Evolutionary conservation across 495 filamentous ascomycete genomes (phyloP).

Genomic region (Cenococcum geophilum): DNA sequence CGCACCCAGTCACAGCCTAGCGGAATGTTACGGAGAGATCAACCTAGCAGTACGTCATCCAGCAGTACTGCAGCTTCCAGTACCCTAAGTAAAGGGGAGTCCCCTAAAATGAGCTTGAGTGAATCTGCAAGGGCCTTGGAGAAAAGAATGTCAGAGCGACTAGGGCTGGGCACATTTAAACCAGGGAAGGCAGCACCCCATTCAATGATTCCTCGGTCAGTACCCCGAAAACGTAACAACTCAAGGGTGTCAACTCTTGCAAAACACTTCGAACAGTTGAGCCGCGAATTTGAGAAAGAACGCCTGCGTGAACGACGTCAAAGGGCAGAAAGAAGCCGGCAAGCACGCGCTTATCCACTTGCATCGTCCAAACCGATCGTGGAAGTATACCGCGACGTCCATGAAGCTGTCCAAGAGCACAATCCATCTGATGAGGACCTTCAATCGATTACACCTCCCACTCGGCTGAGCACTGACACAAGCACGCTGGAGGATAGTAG

Average conservation of each 20-base stretch:
- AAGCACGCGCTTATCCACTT: constrained; percentile 77
- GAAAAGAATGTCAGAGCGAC: constrained; percentile 32
- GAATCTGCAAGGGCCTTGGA: constrained; percentile 27
- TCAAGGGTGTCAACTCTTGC: constrained; percentile 80
- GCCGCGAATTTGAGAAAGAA: constrained; percentile 94
- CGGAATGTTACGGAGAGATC: constrained; percentile 30
- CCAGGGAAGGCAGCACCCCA: constrained; percentile 42
- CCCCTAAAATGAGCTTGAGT: constrained; percentile 18
- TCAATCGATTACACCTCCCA: constrained; percentile 28
- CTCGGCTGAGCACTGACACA: constrained; percentile 32
- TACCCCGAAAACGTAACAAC: constrained; percentile 56
- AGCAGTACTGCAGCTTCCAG: not conserved
- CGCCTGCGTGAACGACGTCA: constrained; percentile 76
- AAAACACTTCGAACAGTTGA: constrained; percentile 93
- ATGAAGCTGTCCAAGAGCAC: constrained; percentile 83
- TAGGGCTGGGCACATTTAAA: constrained; percentile 52
- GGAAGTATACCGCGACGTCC: constrained; percentile 87
- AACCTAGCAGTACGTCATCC: constrained; percentile 1
- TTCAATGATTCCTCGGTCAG: constrained; percentile 84
- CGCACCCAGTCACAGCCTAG: constrained; percentile 68
- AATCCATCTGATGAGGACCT: constrained; percentile 64
- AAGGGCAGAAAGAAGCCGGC: constrained; percentile 70
- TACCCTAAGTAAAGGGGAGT: constrained; percentile 8
- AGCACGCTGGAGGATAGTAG: constrained; percentile 31
- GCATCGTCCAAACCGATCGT: constrained; percentile 93